Evolutionary conservation across 2,329 filamentous ascomycete species (phyloP), one percentile per base, ranked within the genome.

Genomic region (Colletotrichum liaoningense): DNA sequence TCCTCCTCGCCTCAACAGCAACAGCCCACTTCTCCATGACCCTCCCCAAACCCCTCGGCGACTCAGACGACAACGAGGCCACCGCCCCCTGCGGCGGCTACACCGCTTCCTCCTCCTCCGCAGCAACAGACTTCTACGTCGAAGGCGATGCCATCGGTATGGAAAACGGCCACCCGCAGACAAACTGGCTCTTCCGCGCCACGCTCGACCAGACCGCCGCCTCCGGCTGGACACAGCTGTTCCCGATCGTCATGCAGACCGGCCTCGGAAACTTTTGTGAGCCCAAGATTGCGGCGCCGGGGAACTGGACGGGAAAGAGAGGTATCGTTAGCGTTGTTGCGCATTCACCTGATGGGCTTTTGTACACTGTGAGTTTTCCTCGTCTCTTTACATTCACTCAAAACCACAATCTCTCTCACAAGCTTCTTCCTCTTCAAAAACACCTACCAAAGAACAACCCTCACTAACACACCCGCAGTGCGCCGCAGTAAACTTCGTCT

Each of bases 121-220:
- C 79, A 75, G 82, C 82, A 28, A 84, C 84, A 65, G 83, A 90
- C 76, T 91, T 91, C 80, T 86, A 90, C 78, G 87, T 91, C 72
- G 88, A 82, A 76, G 89, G 89, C 76, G 87, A 91, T 75, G 81
- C 86, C 69, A 82, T 91, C 42, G 83, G 84, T 72, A 78, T 88
- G 63, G 81, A 80, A 8, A 83, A 86, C 8, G 85, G 84, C 3
- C 90, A 92, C 77, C 83, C 87, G 4, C 84, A 89, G 78, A 82
- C 84, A 75, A 88, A 83, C 67, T 91, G 86, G 87, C 84, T 92
- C 19, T 88, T 90, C 83, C 89, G 90, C 74, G 88, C 86, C 75
- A 91, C 89, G 14, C 82, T 86, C 24, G 89, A 90, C 76, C 77
- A 82, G 60, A 83, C 83, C 12, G 86, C 84, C 56, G 77, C 79